Evolutionary conservation across 768 basidiomycete genomes (phyloP).

Genomic region (Suillus subluteus): DNA sequence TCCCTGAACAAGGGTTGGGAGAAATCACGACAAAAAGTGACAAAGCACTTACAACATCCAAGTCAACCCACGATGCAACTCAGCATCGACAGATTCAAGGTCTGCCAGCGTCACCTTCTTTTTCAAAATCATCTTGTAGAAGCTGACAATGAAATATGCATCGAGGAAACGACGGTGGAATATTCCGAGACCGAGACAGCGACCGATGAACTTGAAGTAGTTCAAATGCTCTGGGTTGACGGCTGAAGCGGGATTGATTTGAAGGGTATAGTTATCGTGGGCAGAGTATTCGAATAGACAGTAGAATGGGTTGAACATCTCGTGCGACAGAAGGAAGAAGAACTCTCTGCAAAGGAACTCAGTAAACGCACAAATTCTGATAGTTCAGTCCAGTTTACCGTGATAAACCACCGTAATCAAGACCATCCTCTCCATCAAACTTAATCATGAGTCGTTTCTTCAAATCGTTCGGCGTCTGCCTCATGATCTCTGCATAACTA

Average conservation of each 20-base stretch:
- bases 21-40: conserved; percentile 6
- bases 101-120: conserved; percentile 96
- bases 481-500: conserved; percentile 99
- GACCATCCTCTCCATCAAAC: conserved; percentile 98
- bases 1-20: conserved; percentile 56
- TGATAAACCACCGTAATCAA: conserved; percentile 98
- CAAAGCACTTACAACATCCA: conserved; percentile 90
- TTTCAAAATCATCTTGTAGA: conserved; percentile 99
- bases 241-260: conserved; percentile 97
- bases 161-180: conserved; percentile 99
- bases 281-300: conserved; percentile 99
- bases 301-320: conserved; percentile 99
- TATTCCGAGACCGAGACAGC: conserved; percentile 93
- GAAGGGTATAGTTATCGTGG: conserved; percentile 99
- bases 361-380: conserved; percentile 8
- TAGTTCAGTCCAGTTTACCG: conserved; percentile 54
- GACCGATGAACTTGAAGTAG: conserved; percentile 99
- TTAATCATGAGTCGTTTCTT: conserved; percentile 99
- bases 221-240: conserved; percentile 99
- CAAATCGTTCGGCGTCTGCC: conserved; percentile 96
- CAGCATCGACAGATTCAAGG: conserved; percentile 95
- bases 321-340: conserved; percentile 99
- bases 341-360: conserved; percentile 73
- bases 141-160: conserved; percentile 98
- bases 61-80: conserved; percentile 90